Evolutionary conservation across 306 rosid species (phyloP), one percentile per base, ranked within the genome.

Genomic region (Sophora flavescens): DNA sequence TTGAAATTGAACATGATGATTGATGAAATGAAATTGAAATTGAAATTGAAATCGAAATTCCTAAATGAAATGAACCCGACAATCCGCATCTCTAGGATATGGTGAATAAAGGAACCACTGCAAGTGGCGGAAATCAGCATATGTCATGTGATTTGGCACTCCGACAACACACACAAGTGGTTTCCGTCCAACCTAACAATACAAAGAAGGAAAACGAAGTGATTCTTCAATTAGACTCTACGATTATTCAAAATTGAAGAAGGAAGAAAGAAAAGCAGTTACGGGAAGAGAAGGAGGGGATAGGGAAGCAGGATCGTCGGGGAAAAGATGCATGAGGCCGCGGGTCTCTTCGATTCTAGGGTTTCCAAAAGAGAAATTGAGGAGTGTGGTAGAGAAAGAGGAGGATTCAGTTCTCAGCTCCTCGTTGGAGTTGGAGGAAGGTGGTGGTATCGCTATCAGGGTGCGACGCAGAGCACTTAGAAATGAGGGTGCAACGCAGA

Each of bases 61-160:
- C 22, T 22, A 22, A 22, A 30, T 28, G 18, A 1, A 48, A 30
- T 22, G 6, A 16, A 92, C 97, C 97, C 90, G 67, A 92, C 98
- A 79, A 90, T 93, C 60, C 98, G 89, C 98, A 94, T 90, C 79
- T 92, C 98, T 59, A 87, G 83, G 71, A 94, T 87, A 57, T 92
- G 92, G 42, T 84, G 92, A 81, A 94, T 84, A 82, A 94, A 94
- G 0, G 96, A 92, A 32, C 93, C 97, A 14, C 90, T 88, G 82
- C n/a, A 95, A 95, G 59, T 91, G 95, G 78, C 97, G 92, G 78
- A 95, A 95, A 84, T 95, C 98, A 0, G 97, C 98, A 70, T 95
- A 92, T 0, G 96, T 95, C 98, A 95, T 92, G 86, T 95, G 93
- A 86, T 95, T 92, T 0, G 98, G 98, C 16, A 95, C 98, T 65